Base-by-base conservation (phyloP, 305 asterid genomes). In the Solanum chacoense region DNA sequence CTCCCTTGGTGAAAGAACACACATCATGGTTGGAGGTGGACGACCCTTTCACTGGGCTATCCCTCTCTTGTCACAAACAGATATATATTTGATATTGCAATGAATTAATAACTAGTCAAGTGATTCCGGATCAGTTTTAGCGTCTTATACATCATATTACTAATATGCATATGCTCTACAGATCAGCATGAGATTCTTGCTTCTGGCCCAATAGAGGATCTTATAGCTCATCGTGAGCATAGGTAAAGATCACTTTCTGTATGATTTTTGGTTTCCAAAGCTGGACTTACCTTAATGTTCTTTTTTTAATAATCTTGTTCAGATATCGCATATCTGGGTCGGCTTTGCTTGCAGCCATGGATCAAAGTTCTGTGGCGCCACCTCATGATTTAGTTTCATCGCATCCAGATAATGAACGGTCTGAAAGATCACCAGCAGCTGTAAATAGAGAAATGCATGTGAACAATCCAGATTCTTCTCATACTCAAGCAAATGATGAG, bases 241-340 rank as follows among this genome's bases (percentile, higher is more conserved):
- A 95, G 99, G 99, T 97, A 94, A 89, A 88, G 77, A 78, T 89
- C 77, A 78, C 73, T 65, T 37, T 78, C 81, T 37, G 83, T 84
- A 26, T 87, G 86, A 84, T 88, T 37, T 55, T 87, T 55, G 85
- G 71, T 91, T 88, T 75, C 24, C 31, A 11, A 14, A 22, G 78
- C 32, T 78, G 73, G 87, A 76, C 45, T 42, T 63, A 76, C 32
- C 35, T 85, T 87, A 86, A 50, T 75, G 50, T 78, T 20, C 4
- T 45, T 11, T 83, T 59, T 55, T 59, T 20, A 55, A 55, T 42
- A 63, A 88, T 89, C 85, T 90, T 77, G 85, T 90, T 90, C 89
- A 97, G 99, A 96, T 97, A 96, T 91, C 99, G 99, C 89, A 97
- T 97, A 87, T 97, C 99, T 89, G 99, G 99, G 89, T 94, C 99